Evolutionary conservation across 2,329 filamentous ascomycete genomes (phyloP).

Genomic region (Xylariaceae sp.): DNA sequence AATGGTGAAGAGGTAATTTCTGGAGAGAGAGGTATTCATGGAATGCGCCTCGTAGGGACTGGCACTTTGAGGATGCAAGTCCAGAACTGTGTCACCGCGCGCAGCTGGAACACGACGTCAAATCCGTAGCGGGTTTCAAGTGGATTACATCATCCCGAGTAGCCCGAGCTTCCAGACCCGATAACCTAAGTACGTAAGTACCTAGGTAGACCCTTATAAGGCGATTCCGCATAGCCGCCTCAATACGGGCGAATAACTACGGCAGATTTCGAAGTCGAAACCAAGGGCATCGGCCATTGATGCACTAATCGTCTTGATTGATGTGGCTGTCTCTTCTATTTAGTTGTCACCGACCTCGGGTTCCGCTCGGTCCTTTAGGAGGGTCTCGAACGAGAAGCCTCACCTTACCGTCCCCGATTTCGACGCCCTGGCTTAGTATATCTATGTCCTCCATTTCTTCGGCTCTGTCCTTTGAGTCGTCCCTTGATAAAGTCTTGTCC

Average conservation of each 20-base stretch:
- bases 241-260: too few species aligned
- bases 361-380: constrained; percentile 51
- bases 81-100: too few species aligned
- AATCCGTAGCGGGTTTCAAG: neutral
- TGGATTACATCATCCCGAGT: neutral
- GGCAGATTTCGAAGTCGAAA: too few species aligned
- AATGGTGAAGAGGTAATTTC: too few species aligned
- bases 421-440: constrained; percentile 61
- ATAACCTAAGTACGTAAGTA: too few species aligned
- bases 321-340: constrained; percentile 3
- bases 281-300: neutral
- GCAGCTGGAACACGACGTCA: too few species aligned
- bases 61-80: too few species aligned
- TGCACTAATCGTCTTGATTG: neutral
- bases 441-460: constrained; percentile 43
- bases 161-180: neutral
- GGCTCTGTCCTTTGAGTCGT: constrained; percentile 37
- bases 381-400: constrained; percentile 59
- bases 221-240: too few species aligned
- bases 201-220: too few species aligned
- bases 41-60: too few species aligned
- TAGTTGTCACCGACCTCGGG: constrained; percentile 35
- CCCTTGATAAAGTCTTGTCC: constrained; percentile 55
- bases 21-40: too few species aligned
- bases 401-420: constrained; percentile 65